Base-by-base conservation (phyloP, 768 basidiomycete species). In the Porpolomopsis calyptriformis region DNA sequence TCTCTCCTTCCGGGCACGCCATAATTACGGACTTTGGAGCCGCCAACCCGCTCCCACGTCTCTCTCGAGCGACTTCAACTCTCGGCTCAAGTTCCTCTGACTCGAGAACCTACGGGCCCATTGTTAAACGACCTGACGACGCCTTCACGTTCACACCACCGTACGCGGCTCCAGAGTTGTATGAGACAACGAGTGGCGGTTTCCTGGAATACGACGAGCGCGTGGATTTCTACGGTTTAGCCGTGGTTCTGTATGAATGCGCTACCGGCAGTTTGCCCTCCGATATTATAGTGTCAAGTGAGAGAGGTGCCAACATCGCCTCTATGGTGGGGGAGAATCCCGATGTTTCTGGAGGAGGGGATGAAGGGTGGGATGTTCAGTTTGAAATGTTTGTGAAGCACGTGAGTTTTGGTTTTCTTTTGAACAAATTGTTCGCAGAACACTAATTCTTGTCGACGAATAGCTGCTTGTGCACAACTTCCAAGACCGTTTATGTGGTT, bases 1-100 rank as follows among this genome's bases (percentile, higher is more conserved):
- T 77, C 50, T 70, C 71, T 12, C 59, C 60, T 10, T 60, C 71
- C 35, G 73, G 73, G 14, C 69, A 71, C 39, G 61, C 61, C 14
- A 71, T 81, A 52, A 79, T 84, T 20, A 74, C 76, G 5, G 77
- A 82, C 53, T 80, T 82, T 58, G 77, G 78, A 12, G 74, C 78
- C 29, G 76, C 80, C 4, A 58, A 53, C 4, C 49, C 54, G 25
- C 53, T 64, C 39, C 61, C 56, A 33, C 43, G 42, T 23, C 45
- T 34, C 23, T 40, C 27, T 48, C 42, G 10, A 22, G 23, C 23
- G 19, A 34, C 27, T 29, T 38, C 41, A 35, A 20, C 22, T 31
- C 14, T n/a, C 37, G 4, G 18, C 35, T 11, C 47, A 38, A 11
- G 8, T 43, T 8, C 24, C 9, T 10, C 27, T 19, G 24, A 14